Evolutionary conservation across 495 filamentous ascomycete genomes (phyloP), one percentile per base, ranked within the genome.

Genomic region (Penicillium lagena): DNA sequence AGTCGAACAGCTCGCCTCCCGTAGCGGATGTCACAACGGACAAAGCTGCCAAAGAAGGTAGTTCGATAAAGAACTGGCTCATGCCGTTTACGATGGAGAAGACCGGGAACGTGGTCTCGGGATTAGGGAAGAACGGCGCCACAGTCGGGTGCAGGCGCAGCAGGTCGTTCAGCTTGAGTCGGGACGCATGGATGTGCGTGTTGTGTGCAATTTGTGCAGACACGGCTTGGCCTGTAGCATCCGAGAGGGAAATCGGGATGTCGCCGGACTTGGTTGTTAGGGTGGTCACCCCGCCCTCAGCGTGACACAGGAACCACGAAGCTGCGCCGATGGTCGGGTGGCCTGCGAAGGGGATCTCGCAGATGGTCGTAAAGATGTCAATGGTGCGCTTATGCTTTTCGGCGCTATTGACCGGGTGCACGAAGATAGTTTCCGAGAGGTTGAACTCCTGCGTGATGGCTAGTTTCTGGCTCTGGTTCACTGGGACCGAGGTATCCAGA

Each of bases 391-490:
- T 60, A 22, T 15, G 35, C 10, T 43, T 31, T 6, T 54, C 50
- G 2, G 4, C 22, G 22, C 22, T 22, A 4, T 22, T 42, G 2
- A 39, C 47, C 14, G 60, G 56, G 50, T 89, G 78, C 11, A 93
- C 64, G 64, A 91, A 95, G 41, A 90, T 83, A 1, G 82, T 90
- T 56, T 93, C 88, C 4, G 85, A 89, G 51, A 89, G 73, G 50
- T 91, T 91, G 81, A 93, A 93, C 64, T 95, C 89, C 29, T 60
- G 54, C 2, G 87, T 79, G 31, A 94, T 82, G 35, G 52, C 61
- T 62, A 68, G 67, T 35, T 71, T 72, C 44, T 72, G 67, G 39
- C 30, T 37, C 34, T 71, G 66, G 32, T 60, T 61, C 30, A 72
- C 39, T 17, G 56, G 36, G 5, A 42, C 35, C 14, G 47, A 35